Percentiles rank a stretch among this genome's conserved stretches.
Evolutionary conservation across 805 yeast genomes (phyloP).

Genomic region (Ogataea salicorniae): DNA sequence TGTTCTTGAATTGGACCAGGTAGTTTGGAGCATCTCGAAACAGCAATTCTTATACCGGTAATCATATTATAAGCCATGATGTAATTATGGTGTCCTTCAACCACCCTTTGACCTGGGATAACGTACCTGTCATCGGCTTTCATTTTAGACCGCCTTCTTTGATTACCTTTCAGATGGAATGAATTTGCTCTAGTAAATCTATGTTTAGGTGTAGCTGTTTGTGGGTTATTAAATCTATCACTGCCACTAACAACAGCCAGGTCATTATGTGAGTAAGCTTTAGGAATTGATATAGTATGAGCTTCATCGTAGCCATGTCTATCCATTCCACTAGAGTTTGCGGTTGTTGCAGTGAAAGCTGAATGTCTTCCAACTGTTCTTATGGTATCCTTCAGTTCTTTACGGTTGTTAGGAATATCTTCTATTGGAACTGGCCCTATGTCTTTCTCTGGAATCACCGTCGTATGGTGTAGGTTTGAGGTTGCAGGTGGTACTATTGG

Average conservation of each 20-base stretch:
- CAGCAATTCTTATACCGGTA: slow-evolving; percentile 94
- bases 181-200: slow-evolving; percentile 20
- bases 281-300: slow-evolving; percentile 26
- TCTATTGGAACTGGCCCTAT: background rate
- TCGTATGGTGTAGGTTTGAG: too few relatives aligned
- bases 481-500: background rate
- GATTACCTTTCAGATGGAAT: slow-evolving; percentile 14
- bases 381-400: slow-evolving; percentile 8
- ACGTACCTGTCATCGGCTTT: slow-evolving; percentile 26
- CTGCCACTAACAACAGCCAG: slow-evolving; percentile 12
- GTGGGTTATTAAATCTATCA: slow-evolving; percentile 15
- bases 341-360: slow-evolving; percentile 7
- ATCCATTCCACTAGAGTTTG: slow-evolving; percentile 21
- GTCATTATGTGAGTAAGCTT: slow-evolving; percentile 20
- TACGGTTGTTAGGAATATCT: background rate
- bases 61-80: slow-evolving; percentile 96
- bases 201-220: slow-evolving; percentile 11
- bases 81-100: slow-evolving; percentile 88
- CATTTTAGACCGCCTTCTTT: slow-evolving; percentile 18
- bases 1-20: slow-evolving; percentile 65
- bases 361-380: slow-evolving; percentile 12
- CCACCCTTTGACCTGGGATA: slow-evolving; percentile 28
- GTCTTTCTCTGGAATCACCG: background rate
- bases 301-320: slow-evolving; percentile 22
- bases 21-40: slow-evolving; percentile 83